These are phyloP conservation scores for Solanum habrochaites DNA, from an alignment of 257 asterid species.

Conservation along the genomic window DNA sequence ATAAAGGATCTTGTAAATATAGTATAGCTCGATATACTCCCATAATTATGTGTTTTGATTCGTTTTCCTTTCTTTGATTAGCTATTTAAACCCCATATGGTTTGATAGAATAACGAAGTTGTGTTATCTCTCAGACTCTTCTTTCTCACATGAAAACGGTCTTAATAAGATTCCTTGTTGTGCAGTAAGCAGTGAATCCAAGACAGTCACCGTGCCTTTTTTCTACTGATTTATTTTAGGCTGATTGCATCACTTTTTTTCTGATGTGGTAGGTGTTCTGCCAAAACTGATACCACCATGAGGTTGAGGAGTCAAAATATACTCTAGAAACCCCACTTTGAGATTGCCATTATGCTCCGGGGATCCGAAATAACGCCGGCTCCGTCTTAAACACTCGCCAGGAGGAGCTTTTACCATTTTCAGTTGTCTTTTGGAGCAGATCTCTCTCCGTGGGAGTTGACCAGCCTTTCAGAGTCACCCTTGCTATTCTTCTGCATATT, in stretches of 20 bases:
- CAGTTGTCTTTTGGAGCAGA: background rate
- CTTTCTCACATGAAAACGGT: background rate
- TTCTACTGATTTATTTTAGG: background rate
- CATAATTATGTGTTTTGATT: background rate
- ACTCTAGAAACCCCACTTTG: background rate
- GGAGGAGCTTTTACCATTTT: background rate
- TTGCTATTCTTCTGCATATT: background rate
- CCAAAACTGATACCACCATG: background rate
- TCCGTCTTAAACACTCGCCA: background rate
- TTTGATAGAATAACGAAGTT: background rate
- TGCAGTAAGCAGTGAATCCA: background rate
- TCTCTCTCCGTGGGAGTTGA: background rate
- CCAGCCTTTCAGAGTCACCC: background rate
- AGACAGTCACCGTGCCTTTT: background rate
- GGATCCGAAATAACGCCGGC: background rate
- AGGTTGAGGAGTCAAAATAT: background rate
- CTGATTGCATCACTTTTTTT: background rate
- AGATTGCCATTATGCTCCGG: background rate
- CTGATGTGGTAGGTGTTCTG: background rate
- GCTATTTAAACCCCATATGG: background rate
- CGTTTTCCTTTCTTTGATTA: background rate
- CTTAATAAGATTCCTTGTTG: background rate
- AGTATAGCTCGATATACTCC: background rate
- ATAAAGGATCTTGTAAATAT: background rate
- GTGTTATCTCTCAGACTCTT: background rate